These are phyloP conservation scores for Asterionellopsis glacialis DNA, from an alignment of 108 stramenopile species.

Conservation along the genomic window DNA sequence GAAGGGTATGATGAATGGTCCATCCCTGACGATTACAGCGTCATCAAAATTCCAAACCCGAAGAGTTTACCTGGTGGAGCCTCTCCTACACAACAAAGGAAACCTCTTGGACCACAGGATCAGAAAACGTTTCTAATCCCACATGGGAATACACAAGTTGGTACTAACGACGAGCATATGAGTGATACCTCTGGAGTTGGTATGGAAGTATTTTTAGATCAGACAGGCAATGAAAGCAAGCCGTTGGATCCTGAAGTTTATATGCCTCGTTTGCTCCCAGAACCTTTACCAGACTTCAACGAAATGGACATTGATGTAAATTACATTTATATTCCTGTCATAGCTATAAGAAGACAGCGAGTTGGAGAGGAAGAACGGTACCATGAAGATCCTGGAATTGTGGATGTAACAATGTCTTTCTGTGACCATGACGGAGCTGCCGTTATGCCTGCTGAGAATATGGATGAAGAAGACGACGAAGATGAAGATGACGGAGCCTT, in stretches of 20 bases:
- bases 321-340: slow-evolving; percentile 55
- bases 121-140: slow-evolving; percentile 6
- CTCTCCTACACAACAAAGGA: slow-evolving; percentile 4
- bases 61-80: not conserved
- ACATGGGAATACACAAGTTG: not conserved
- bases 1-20: slow-evolving; percentile 66
- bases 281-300: slow-evolving; percentile 1
- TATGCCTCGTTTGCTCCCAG: slow-evolving; percentile 8
- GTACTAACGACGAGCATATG: not conserved
- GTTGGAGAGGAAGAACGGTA: slow-evolving; percentile 76
- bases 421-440: slow-evolving; percentile 37
- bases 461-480: slow-evolving; percentile 38
- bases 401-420: slow-evolving; percentile 58
- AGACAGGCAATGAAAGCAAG: not conserved
- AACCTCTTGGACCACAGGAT: too few relatives aligned
- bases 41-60: slow-evolving; percentile 29
- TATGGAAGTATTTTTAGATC: not conserved
- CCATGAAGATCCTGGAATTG: slow-evolving; percentile 75
- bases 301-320: slow-evolving; percentile 14
- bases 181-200: not conserved
- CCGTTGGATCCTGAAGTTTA: slow-evolving; percentile 4
- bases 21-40: slow-evolving; percentile 52
- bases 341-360: slow-evolving; percentile 72
- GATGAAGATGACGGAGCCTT: slow-evolving; percentile 42
- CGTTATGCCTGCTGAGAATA: slow-evolving; percentile 18